These are phyloP conservation scores for Pichia terricola DNA, from an alignment of 1,139 yeast species.

Conservation along the genomic window DNA sequence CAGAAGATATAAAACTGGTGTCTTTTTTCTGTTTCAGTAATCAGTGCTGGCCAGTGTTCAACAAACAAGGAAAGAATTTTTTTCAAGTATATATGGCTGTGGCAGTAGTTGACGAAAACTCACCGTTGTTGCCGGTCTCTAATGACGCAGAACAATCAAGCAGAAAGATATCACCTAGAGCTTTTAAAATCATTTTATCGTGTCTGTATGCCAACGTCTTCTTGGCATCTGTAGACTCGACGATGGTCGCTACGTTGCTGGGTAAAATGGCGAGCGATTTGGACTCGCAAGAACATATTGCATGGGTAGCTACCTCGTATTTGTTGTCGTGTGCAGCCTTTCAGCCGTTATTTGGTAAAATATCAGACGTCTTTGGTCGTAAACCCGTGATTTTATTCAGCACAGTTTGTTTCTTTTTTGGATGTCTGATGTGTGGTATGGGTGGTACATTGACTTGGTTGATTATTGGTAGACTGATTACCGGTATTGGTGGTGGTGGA, in stretches of 20 bases:
- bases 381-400: constrained; percentile 38
- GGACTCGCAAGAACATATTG: constrained; percentile 26
- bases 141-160: not conserved
- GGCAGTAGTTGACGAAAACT: constrained; percentile 2
- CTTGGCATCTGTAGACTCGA: constrained; percentile 58
- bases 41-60: no score
- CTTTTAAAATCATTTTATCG: constrained; percentile 10
- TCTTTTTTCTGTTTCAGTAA: no score
- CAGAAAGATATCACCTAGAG: not conserved
- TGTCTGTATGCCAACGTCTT: constrained; percentile 30
- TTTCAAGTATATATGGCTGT: not conserved
- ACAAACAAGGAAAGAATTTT: no score
- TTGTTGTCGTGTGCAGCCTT: constrained; percentile 48
- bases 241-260: constrained; percentile 51
- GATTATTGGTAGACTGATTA: constrained; percentile 43
- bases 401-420: constrained; percentile 48
- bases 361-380: constrained; percentile 52
- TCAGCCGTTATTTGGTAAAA: constrained; percentile 65
- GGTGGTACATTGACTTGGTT: constrained; percentile 49
- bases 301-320: constrained; percentile 34
- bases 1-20: no score
- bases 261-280: constrained; percentile 25
- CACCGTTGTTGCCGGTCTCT: constrained; percentile 7
- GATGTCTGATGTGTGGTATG: constrained; percentile 54
- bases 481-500: constrained; percentile 54